phyloP scores from a whole-genome alignment of 257 asterid species.

The Anisodus acutangulus region DNA sequence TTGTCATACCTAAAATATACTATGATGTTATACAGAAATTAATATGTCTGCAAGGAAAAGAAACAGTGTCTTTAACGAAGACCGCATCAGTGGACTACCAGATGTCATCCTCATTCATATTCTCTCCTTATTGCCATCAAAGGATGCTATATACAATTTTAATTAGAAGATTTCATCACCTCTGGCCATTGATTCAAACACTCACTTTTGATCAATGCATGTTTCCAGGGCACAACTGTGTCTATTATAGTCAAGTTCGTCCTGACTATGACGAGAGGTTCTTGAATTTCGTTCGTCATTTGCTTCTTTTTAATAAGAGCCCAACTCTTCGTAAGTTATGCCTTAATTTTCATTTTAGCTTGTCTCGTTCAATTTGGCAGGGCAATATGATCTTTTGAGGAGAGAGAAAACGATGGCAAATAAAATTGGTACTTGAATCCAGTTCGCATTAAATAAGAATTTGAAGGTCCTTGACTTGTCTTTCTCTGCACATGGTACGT shows the following conservation, averaged over 20 bases:
- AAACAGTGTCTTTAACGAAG: conserved; percentile 19
- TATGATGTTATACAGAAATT: not conserved
- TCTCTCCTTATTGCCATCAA: conserved; percentile 39
- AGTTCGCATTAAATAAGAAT: conserved; percentile 37
- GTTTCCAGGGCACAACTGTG: conserved; percentile 17
- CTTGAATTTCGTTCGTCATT: conserved; percentile 32
- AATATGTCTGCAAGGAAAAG: conserved; percentile 1
- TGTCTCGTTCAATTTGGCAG: not conserved
- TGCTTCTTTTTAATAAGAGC: conserved; percentile 29
- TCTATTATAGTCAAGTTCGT: not conserved
- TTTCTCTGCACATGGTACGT: conserved; percentile 20
- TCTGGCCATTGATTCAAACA: conserved; percentile 38
- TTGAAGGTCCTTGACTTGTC: conserved; percentile 44
- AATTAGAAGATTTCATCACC: conserved; percentile 39
- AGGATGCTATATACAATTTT: conserved; percentile 38
- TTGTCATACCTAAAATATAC: not conserved
- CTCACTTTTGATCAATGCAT: conserved; percentile 39
- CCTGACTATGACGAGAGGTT: conserved; percentile 27
- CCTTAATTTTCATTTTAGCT: conserved; percentile 27
- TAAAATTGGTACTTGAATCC: conserved; percentile 37
- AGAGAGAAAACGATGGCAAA: conserved; percentile 20
- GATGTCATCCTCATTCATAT: conserved; percentile 40
- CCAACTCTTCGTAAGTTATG: conserved; percentile 33
- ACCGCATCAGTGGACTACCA: conserved; percentile 39
- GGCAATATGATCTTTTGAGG: conserved; percentile 1